Evolutionary conservation across 345 rosid species (phyloP).

Genomic region (Brassica nigra): DNA sequence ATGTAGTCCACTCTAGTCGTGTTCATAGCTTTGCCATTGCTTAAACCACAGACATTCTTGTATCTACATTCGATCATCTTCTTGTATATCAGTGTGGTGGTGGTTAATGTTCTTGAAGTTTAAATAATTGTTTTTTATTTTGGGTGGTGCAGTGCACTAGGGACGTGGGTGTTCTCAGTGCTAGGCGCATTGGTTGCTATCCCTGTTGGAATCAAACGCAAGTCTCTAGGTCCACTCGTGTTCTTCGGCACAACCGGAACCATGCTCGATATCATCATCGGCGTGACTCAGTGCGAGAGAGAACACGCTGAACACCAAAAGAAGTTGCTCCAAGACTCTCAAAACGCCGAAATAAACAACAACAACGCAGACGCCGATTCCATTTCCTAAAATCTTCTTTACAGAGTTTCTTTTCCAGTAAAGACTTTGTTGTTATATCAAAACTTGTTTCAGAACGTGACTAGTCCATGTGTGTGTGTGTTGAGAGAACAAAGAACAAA

Average conservation of each 20-base stretch:
- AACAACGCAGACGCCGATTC: constrained; percentile 23
- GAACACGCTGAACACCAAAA: constrained; percentile 96
- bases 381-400: constrained; percentile 12
- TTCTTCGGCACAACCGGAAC: constrained; percentile 97
- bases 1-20: background rate
- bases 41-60: background rate
- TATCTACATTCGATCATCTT: background rate
- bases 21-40: background rate
- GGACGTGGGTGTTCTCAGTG: constrained; percentile 93
- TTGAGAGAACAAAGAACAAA: background rate
- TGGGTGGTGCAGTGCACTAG: constrained; percentile 63
- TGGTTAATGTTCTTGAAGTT: background rate
- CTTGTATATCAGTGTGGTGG: background rate
- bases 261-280: constrained; percentile 92
- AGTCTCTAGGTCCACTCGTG: constrained; percentile 85
- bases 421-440: too few relatives aligned
- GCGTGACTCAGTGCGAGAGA: constrained; percentile 86
- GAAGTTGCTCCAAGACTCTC: constrained; percentile 68
- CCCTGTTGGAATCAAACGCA: constrained; percentile 89
- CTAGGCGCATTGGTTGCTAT: constrained; percentile 85
- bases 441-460: background rate
- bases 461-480: too few relatives aligned
- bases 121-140: background rate
- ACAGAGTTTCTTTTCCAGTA: background rate
- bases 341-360: constrained; percentile 26